Percentiles rank a stretch among this genome's conserved stretches.
These are phyloP conservation scores for Orbilia quercus DNA, from an alignment of 2,329 filamentous ascomycete genomes.

Conservation along the genomic window DNA sequence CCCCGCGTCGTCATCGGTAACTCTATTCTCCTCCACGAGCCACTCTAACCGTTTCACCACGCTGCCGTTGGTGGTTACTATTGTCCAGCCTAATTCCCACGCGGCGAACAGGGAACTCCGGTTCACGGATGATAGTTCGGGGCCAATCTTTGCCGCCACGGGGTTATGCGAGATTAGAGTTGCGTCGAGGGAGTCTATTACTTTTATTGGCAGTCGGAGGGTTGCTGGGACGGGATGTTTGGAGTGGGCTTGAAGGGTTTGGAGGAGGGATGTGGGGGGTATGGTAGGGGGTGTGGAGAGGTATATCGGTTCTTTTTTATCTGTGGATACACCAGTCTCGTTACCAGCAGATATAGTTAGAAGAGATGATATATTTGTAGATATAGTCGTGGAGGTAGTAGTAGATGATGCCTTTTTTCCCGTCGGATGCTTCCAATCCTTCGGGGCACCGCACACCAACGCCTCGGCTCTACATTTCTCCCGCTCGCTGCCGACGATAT, in stretches of 20 bases:
- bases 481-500: constrained; percentile 72
- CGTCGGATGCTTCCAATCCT: constrained; percentile 64
- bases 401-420: constrained; percentile 5
- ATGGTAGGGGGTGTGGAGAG: no score
- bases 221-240: constrained; percentile 63
- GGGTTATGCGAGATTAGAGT: constrained; percentile 65
- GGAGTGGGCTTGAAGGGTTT: constrained; percentile 63
- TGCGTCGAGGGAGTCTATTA: constrained; percentile 67
- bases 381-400: not conserved
- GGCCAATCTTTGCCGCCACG: constrained; percentile 64
- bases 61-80: constrained; percentile 76
- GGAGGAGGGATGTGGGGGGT: no score
- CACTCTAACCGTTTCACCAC: constrained; percentile 74
- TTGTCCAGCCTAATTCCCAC: constrained; percentile 73
- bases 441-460: constrained; percentile 69
- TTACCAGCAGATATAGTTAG: no score
- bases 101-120: constrained; percentile 77
- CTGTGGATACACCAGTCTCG: not conserved
- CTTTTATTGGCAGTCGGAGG: constrained; percentile 70
- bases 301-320: constrained; percentile 2
- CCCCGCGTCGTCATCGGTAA: constrained; percentile 67
- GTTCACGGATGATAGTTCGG: constrained; percentile 71
- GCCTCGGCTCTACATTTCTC: constrained; percentile 71
- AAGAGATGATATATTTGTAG: no score
- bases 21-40: constrained; percentile 68